Evolutionary conservation across 306 rosid genomes (phyloP).

Genomic region (Rosa persica): DNA sequence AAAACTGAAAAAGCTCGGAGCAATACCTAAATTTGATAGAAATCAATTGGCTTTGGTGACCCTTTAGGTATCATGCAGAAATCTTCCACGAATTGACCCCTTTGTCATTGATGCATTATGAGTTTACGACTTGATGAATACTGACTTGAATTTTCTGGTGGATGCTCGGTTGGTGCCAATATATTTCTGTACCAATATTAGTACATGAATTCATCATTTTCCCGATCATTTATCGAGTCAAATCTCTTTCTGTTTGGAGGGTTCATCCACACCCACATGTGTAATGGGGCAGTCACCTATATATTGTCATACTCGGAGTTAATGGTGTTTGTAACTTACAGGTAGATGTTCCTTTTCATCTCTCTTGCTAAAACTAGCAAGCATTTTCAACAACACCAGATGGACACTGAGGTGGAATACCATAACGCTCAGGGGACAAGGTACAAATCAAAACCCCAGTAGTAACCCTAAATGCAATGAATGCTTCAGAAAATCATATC

Average conservation of each 20-base stretch:
- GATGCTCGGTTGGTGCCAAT: conserved; percentile 6
- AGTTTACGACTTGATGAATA: background rate
- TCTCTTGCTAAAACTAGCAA: background rate
- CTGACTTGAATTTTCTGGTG: background rate
- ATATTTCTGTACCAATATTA: background rate
- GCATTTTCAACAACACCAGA: background rate
- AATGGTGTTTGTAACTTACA: background rate
- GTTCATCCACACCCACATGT: conserved; percentile 4
- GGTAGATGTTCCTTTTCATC: background rate
- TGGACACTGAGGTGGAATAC: too few species aligned
- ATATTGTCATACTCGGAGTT: background rate
- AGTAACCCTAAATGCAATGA: too few species aligned
- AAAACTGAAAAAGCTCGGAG: background rate
- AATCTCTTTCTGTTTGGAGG: background rate
- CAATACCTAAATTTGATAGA: background rate
- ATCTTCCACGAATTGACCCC: background rate
- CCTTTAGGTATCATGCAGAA: background rate
- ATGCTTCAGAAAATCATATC: background rate
- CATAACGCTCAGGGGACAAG: too few species aligned
- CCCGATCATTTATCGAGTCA: background rate
- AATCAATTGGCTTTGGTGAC: background rate
- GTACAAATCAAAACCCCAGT: too few species aligned
- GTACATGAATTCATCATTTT: background rate
- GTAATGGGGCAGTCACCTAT: conserved; percentile 3
- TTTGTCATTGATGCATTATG: background rate